Evolutionary conservation across 192 early-diverging fungal genomes (phyloP).

Genomic region (Linnemannia elongata): DNA sequence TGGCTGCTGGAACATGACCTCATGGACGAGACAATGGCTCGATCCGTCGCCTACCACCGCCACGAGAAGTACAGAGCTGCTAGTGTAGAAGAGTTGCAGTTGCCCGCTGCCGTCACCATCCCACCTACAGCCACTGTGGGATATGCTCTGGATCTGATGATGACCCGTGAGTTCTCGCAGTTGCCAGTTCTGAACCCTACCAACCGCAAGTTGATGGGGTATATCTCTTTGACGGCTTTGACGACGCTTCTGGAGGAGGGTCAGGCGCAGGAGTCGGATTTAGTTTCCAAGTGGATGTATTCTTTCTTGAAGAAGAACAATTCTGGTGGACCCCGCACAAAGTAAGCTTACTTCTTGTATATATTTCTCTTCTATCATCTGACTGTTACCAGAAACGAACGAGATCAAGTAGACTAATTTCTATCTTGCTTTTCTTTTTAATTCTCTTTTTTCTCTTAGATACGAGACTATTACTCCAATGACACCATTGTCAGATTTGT

Average conservation of each 20-base stretch:
- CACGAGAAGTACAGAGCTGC: conserved; percentile 82
- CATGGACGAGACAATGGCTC: conserved; percentile 71
- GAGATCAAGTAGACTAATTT: conserved; percentile 3
- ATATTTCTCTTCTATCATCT: neutral
- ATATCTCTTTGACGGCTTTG: conserved; percentile 76
- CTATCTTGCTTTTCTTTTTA: neutral
- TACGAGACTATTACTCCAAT: conserved; percentile 87
- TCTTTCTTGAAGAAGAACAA: conserved; percentile 62
- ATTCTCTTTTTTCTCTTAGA: conserved; percentile 6
- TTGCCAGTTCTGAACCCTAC: conserved; percentile 77
- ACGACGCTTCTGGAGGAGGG: conserved; percentile 70
- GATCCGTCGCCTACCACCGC: conserved; percentile 68
- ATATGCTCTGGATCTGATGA: conserved; percentile 81
- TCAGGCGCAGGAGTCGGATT: conserved; percentile 59
- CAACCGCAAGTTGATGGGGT: conserved; percentile 80
- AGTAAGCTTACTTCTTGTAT: neutral
- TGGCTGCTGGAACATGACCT: conserved; percentile 86
- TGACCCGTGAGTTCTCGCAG: conserved; percentile 89
- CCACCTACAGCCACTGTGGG: conserved; percentile 67
- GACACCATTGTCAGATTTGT: conserved; percentile 82
- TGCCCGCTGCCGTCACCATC: conserved; percentile 83
- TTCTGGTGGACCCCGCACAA: conserved; percentile 22
- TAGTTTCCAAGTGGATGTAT: conserved; percentile 76
- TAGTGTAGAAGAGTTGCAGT: conserved; percentile 86
- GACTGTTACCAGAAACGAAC: neutral